phyloP scores from a whole-genome alignment of 139 green algal species.

The Zygnema circumcarinatum region DNA sequence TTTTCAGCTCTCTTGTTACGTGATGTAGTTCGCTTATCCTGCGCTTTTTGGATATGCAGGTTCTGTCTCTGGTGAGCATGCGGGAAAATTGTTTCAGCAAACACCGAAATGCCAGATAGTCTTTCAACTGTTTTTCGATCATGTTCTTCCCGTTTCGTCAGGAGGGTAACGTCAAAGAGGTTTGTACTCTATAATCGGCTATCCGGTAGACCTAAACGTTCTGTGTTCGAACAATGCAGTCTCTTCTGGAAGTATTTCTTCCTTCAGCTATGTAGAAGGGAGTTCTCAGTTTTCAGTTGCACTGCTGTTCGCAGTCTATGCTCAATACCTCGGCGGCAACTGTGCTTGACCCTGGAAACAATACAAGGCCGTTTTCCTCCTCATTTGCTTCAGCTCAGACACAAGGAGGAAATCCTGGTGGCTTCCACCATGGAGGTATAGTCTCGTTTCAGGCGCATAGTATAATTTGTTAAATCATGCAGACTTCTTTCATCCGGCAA shows the following conservation, averaged over 20 bases:
- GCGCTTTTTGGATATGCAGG: not conserved
- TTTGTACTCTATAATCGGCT: constrained; percentile 2
- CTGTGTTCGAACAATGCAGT: too few relatives aligned
- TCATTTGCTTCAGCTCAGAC: constrained; percentile 49
- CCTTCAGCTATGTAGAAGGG: not conserved
- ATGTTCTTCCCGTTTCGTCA: constrained; percentile 57
- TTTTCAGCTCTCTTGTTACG: too few relatives aligned
- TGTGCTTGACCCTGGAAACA: constrained; percentile 52
- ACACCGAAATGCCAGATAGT: constrained; percentile 56
- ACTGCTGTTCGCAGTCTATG: constrained; percentile 32
- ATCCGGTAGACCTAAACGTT: not conserved
- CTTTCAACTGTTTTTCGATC: constrained; percentile 36
- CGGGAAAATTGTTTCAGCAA: not conserved
- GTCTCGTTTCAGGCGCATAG: not conserved
- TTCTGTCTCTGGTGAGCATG: not conserved
- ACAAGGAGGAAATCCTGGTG: constrained; percentile 42
- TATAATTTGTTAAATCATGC: constrained; percentile 3
- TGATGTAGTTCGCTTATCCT: too few relatives aligned
- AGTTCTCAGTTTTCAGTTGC: not conserved
- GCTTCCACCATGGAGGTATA: constrained; percentile 54
- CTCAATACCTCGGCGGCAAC: constrained; percentile 39
- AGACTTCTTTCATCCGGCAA: not conserved
- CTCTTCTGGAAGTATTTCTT: too few relatives aligned
- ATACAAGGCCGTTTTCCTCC: constrained; percentile 36
- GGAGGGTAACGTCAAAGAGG: constrained; percentile 53